A percentile compares a stretch with the other conserved stretches of the same genome.
Conservation (phyloP, 2,329 filamentous ascomycete species). For the Sporothrix euskadiensis region DNA sequence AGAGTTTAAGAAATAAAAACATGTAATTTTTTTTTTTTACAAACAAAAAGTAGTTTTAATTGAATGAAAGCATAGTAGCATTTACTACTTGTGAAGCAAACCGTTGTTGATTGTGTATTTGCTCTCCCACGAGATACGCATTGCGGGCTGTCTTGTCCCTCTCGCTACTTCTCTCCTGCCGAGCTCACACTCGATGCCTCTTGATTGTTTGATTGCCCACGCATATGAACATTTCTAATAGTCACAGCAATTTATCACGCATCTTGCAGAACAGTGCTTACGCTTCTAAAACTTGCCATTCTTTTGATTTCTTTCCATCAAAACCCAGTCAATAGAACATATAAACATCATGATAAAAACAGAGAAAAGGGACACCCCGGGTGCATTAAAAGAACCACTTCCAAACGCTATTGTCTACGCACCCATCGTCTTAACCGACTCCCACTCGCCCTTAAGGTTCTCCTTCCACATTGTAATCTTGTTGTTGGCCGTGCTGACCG, state of each 20-base stretch:
- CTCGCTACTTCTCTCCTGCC: too few species aligned
- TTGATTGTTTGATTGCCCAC: too few species aligned
- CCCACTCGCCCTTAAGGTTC: slow-evolving; percentile 94
- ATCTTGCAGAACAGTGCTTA: not conserved
- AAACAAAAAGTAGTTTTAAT: too few species aligned
- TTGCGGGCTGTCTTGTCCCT: too few species aligned
- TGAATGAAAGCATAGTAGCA: too few species aligned
- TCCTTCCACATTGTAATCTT: slow-evolving; percentile 98
- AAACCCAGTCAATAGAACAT: slow-evolving; percentile 20
- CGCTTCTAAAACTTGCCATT: not conserved
- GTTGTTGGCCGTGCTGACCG: slow-evolving; percentile 92
- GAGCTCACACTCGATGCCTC: too few species aligned
- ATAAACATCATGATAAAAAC: slow-evolving; percentile 1
- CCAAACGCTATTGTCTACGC: slow-evolving; percentile 8
- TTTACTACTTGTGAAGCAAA: too few species aligned
- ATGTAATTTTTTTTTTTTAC: too few species aligned
- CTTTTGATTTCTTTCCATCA: slow-evolving; percentile 2
- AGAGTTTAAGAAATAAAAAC: too few species aligned
- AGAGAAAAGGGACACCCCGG: not conserved
- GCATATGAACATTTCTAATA: too few species aligned
- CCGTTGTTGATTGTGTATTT: too few species aligned
- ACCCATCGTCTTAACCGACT: slow-evolving; percentile 90
- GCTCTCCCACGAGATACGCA: too few species aligned
- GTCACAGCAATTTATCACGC: not conserved
- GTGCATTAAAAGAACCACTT: slow-evolving; percentile 60